Percentiles rank a stretch among this genome's conserved stretches.
These are phyloP conservation scores for Triangularia setosa DNA, from an alignment of 2,329 filamentous ascomycete genomes.

Conservation along the genomic window DNA sequence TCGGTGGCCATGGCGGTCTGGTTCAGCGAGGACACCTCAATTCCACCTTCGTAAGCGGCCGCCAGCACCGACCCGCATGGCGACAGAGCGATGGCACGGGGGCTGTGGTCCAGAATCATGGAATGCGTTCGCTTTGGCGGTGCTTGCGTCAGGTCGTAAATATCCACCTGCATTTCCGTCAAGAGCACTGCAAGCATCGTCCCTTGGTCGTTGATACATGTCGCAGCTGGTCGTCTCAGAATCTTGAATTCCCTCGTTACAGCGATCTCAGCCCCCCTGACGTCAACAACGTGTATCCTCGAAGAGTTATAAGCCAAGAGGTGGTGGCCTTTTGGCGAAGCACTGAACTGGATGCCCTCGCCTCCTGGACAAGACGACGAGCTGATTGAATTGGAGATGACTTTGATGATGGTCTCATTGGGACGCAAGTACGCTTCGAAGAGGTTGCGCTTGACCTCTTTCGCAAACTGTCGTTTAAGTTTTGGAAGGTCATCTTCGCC, in stretches of 20 bases:
- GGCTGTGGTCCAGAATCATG: conserved; percentile 72
- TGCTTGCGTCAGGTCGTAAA: conserved; percentile 67
- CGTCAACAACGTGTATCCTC: conserved; percentile 73
- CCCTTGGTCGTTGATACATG: conserved; percentile 76
- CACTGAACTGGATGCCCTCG: conserved; percentile 79
- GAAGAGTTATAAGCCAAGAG: conserved; percentile 82
- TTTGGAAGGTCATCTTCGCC: conserved; percentile 50
- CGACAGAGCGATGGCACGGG: conserved; percentile 74
- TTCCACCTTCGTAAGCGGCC: conserved; percentile 81
- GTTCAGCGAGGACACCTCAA: conserved; percentile 76
- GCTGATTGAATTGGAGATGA: conserved; percentile 80
- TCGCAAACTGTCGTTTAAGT: conserved; percentile 63
- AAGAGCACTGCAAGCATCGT: conserved; percentile 74
- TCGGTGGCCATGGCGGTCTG: conserved; percentile 61
- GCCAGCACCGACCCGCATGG: conserved; percentile 79
- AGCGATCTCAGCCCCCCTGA: conserved; percentile 53
- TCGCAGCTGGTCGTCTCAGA: conserved; percentile 67
- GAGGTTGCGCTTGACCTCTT: conserved; percentile 70
- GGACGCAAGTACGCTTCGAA: conserved; percentile 74
- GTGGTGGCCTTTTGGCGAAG: conserved; percentile 70
- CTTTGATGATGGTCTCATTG: conserved; percentile 65
- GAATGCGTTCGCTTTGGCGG: conserved; percentile 70
- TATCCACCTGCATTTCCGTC: conserved; percentile 75
- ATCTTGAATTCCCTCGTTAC: conserved; percentile 79
- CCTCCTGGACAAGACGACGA: conserved; percentile 79